Evolutionary conservation across 2,329 filamentous ascomycete species (phyloP).

Genomic region (Cladosporium halotolerans): DNA sequence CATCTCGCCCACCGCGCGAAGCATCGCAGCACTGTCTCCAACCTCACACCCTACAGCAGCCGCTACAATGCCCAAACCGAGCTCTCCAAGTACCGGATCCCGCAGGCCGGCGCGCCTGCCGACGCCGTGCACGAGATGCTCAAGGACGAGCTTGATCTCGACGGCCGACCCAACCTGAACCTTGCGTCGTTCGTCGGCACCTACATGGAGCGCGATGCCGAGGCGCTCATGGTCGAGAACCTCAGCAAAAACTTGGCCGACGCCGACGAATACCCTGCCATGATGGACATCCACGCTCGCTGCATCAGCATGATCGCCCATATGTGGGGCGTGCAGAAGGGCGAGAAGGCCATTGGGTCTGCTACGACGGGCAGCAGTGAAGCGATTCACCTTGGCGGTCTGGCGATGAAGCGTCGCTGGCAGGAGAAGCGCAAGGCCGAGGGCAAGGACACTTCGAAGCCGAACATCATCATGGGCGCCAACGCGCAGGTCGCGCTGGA

Average conservation of each 20-base stretch:
- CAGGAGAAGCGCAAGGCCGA: constrained; percentile 55
- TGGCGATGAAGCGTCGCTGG: constrained; percentile 72
- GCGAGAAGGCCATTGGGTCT: constrained; percentile 60
- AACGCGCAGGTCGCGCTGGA: constrained; percentile 68
- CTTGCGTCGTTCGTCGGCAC: constrained; percentile 65
- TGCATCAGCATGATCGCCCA: constrained; percentile 64
- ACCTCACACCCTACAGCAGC: constrained; percentile 52
- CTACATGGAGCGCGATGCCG: constrained; percentile 33
- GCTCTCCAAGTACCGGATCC: constrained; percentile 56
- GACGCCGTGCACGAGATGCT: constrained; percentile 60
- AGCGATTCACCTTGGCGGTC: constrained; percentile 62
- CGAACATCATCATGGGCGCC: constrained; percentile 69
- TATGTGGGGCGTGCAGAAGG: constrained; percentile 57
- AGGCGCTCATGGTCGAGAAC: constrained; percentile 61
- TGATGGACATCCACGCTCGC: constrained; percentile 57
- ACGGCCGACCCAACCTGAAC: constrained; percentile 62
- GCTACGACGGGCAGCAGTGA: constrained; percentile 67
- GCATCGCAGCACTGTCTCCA: constrained; percentile 39
- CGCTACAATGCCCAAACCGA: constrained; percentile 50
- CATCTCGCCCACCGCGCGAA: constrained; percentile 28
- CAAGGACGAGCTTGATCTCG: constrained; percentile 54
- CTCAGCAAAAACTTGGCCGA: constrained; percentile 67
- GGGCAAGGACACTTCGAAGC: constrained; percentile 57
- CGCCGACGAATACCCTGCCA: constrained; percentile 52
- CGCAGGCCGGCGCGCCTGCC: constrained; percentile 51